Evolutionary conservation across 1,139 yeast genomes (phyloP).

Genomic region (Chernovozyma aurita): DNA sequence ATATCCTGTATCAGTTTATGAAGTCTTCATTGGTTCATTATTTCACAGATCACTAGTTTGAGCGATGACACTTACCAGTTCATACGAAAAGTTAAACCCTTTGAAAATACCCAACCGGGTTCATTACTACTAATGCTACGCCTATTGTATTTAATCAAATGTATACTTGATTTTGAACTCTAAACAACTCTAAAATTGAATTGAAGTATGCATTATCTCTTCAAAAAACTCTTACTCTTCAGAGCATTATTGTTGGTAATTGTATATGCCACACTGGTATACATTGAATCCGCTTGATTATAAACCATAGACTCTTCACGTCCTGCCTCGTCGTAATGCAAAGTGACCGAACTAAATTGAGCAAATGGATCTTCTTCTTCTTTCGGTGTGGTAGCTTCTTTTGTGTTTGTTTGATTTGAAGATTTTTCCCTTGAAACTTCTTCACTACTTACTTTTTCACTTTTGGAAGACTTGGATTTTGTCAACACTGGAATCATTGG

Average conservation of each 20-base stretch:
- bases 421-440: slow-evolving; percentile 8
- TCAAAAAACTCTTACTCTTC: slow-evolving; percentile 30
- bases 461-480: slow-evolving; percentile 31
- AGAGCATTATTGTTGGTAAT: slow-evolving; percentile 36
- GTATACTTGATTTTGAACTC: too few species aligned
- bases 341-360: slow-evolving; percentile 82
- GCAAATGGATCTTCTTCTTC: slow-evolving; percentile 71
- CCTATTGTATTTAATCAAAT: too few species aligned
- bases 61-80: too few species aligned
- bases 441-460: slow-evolving; percentile 7
- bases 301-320: slow-evolving; percentile 40
- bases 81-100: too few species aligned
- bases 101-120: too few species aligned
- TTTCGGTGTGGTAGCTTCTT: slow-evolving; percentile 14
- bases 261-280: slow-evolving; percentile 67
- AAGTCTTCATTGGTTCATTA: too few species aligned
- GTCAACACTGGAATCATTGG: slow-evolving; percentile 91
- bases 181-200: too few species aligned
- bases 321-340: slow-evolving; percentile 64
- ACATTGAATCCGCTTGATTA: slow-evolving; percentile 47
- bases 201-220: slow-evolving; percentile 14
- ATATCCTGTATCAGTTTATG: too few species aligned
- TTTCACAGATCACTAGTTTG: too few species aligned
- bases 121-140: too few species aligned
- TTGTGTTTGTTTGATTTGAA: slow-evolving; percentile 26